Evolutionary conservation across 2,329 filamentous ascomycete genomes (phyloP).

Genomic region (Cercospora zeina): DNA sequence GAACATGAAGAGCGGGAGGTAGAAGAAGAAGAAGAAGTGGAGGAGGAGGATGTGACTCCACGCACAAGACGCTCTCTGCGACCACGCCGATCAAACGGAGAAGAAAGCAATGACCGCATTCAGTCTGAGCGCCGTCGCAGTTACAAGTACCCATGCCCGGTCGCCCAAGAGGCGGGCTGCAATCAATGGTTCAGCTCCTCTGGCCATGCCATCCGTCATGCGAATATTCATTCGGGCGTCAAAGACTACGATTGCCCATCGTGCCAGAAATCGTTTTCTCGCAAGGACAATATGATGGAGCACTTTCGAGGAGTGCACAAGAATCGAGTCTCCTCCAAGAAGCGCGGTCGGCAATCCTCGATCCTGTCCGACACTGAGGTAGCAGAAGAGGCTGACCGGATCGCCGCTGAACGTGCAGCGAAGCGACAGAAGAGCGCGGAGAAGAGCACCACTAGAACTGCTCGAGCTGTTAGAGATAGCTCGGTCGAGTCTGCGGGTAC

Average conservation of each 20-base stretch:
- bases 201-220: conserved; percentile 19
- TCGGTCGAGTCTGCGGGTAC: conserved; percentile 2
- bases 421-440: conserved; percentile 15
- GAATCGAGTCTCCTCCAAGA: conserved; percentile 9
- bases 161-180: conserved; percentile 20
- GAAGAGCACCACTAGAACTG: neutral
- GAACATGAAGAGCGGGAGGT: neutral
- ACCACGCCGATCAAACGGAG: conserved; percentile 12
- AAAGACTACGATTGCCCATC: conserved; percentile 18
- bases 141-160: conserved; percentile 18
- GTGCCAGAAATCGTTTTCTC: conserved; percentile 21
- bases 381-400: conserved; percentile 19
- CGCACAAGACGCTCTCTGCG: conserved; percentile 6
- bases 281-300: conserved; percentile 23
- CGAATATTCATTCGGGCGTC: conserved; percentile 16
- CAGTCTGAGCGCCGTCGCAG: neutral
- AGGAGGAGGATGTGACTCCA: neutral
- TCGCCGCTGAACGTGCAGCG: conserved; percentile 12
- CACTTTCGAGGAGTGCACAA: conserved; percentile 21
- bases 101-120: conserved; percentile 3
- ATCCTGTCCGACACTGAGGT: conserved; percentile 12
- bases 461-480: conserved; percentile 6
- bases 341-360: conserved; percentile 11
- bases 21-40: neutral
- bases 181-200: conserved; percentile 18